Conservation (phyloP, 2,329 filamentous ascomycete genomes). For the Pseudogymnoascus destructans region DNA sequence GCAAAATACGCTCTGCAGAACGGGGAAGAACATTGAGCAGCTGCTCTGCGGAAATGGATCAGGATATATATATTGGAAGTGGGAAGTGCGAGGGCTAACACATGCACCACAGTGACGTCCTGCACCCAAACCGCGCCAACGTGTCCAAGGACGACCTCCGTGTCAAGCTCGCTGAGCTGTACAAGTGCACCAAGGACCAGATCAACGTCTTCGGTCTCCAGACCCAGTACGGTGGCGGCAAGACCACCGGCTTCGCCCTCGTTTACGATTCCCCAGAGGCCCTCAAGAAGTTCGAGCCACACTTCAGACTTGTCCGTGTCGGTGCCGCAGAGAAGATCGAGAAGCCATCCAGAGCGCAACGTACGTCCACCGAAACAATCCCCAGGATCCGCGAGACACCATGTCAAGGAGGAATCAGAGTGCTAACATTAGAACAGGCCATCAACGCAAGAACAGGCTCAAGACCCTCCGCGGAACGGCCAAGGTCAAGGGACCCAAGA, state of each 20-base stretch:
- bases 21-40: conserved; percentile 11
- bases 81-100: conserved; percentile 9
- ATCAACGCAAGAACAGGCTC: conserved; percentile 99
- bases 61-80: conserved; percentile 13
- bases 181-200: conserved; percentile 97
- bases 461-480: conserved; percentile 97
- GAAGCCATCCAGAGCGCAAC: conserved; percentile 96
- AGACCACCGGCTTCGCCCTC: conserved; percentile 97
- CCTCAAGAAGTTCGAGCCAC: conserved; percentile 99
- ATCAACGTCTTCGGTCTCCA: conserved; percentile 96
- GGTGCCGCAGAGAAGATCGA: conserved; percentile 89
- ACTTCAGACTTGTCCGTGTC: conserved; percentile 91
- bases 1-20: conserved; percentile 9
- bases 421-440: conserved; percentile 50
- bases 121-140: conserved; percentile 96
- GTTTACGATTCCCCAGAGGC: conserved; percentile 97
- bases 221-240: conserved; percentile 98
- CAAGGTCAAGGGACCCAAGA: conserved; percentile 91
- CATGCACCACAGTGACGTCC: conserved; percentile 65
- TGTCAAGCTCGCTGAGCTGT: conserved; percentile 82
- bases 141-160: conserved; percentile 99
- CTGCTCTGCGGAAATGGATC: conserved; percentile 9
- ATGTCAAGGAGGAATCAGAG: neutral
- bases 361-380: conserved; percentile 48
- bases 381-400: neutral